Conservation (phyloP, 2,329 filamentous ascomycete genomes). For the Cryphonectria nitschkei region DNA sequence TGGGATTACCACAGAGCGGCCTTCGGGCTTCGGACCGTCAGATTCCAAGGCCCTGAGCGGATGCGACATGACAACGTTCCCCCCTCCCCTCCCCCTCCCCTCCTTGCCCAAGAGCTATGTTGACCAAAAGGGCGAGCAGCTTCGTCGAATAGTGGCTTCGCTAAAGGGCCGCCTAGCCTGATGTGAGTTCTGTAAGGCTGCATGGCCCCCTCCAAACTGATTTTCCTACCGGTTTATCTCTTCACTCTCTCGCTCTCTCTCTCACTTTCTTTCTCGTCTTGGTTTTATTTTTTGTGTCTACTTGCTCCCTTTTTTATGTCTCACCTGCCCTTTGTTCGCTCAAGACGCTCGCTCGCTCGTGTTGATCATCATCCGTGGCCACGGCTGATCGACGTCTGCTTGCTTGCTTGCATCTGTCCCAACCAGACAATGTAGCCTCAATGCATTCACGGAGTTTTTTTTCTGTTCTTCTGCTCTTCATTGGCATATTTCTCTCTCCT, state of each 20-base stretch:
- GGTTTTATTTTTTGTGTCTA: not conserved
- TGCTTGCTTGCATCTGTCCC: constrained; percentile 5
- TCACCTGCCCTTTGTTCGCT: constrained; percentile 13
- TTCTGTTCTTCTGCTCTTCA: constrained; percentile 19
- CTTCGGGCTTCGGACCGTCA: constrained; percentile 7
- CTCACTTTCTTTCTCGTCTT: constrained; percentile 2
- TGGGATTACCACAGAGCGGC: constrained; percentile 3
- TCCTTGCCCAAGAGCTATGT: not conserved
- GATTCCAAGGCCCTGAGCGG: constrained; percentile 2
- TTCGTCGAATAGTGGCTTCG: constrained; percentile 20
- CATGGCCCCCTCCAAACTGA: constrained; percentile 17
- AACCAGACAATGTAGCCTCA: constrained; percentile 25
- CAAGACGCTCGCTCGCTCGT: constrained; percentile 4
- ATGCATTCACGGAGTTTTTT: constrained; percentile 25
- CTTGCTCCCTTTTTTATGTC: constrained; percentile 12
- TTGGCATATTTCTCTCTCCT: constrained; percentile 11
- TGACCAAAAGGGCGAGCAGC: not conserved
- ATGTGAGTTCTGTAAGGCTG: constrained; percentile 20
- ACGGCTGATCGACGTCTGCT: constrained; percentile 20
- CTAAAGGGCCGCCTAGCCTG: constrained; percentile 23
- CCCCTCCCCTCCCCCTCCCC: not conserved
- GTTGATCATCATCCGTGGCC: constrained; percentile 9
- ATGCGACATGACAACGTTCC: not conserved
- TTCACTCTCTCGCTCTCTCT: constrained; percentile 9
- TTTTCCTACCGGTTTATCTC: constrained; percentile 2